Evolutionary conservation across 139 green algal genomes (phyloP), one percentile per base, ranked within the genome.

Genomic region (Chlamydomonas sp.): DNA sequence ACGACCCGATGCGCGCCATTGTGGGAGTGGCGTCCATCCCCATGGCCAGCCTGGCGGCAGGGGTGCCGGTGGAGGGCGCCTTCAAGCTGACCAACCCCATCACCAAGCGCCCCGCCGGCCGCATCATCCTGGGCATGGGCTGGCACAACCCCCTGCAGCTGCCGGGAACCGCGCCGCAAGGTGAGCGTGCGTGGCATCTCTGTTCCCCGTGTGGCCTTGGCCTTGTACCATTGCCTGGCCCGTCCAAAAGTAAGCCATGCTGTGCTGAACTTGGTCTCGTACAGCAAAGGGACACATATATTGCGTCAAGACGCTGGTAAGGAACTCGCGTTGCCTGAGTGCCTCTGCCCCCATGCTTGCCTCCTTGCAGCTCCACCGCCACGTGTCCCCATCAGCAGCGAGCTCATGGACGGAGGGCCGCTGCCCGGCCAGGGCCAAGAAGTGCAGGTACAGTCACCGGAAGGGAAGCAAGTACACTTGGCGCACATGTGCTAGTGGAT

Each of bases 61-160:
- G 88, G 60, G 66, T 91, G 62, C 90, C 90, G 9, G 88, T 93
- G 81, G 90, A 93, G 77, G 90, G 88, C 14, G 81, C 85, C 6
- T 93, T 92, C 81, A 84, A 77, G 59, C 80, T 93, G 16, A 86
- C 86, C 63, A 90, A 93, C 87, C 90, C 90, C 58, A 63, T 93
- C 77, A 89, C 79, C 2, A 75, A 81, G 63, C 77, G 91, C 77
- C 71, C 89, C 2, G 90, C 90, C 17, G 90, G 90, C 17, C 63
- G 84, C 14, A 1, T 90, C 2, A 81, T 93, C 63, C 77, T 93
- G 57, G 88, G 90, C 49, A 63, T 93, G 77, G 88, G 85, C 18
- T 93, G 90, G 90, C 88, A 91, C 88, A 93, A 93, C 85, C 85
- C 88, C 9, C 85, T 93, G 80, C 16, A 73, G 7, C 85, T 93